Conservation (phyloP, 352 stramenopile genomes). For the Phytophthora sojae region DNA sequence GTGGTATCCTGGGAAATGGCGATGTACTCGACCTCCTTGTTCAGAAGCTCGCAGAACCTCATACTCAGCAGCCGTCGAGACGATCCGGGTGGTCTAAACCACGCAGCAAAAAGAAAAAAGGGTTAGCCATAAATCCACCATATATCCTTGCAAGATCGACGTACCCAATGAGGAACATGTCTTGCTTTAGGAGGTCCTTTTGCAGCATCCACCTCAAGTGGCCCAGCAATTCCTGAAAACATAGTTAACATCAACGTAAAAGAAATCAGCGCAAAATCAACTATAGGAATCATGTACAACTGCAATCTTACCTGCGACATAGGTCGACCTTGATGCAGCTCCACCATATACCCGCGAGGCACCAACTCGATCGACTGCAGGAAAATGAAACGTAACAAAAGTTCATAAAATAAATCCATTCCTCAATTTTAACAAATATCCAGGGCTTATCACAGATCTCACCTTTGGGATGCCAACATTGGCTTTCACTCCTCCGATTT, state of each 20-base stretch:
- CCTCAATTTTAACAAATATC: too few relatives aligned
- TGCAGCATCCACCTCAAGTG: conserved; percentile 91
- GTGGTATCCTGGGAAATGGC: conserved; percentile 95
- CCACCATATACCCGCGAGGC: conserved; percentile 64
- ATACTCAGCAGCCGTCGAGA: conserved; percentile 80
- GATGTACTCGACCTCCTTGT: conserved; percentile 91
- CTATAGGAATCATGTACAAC: neutral
- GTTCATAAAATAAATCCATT: too few relatives aligned
- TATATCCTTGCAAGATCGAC: neutral
- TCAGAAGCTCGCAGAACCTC: conserved; percentile 86
- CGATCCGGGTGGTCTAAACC: conserved; percentile 69
- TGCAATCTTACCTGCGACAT: conserved; percentile 51
- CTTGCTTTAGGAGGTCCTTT: conserved; percentile 83
- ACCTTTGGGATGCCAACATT: conserved; percentile 44
- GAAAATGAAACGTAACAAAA: neutral
- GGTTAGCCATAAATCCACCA: neutral
- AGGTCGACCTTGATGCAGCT: conserved; percentile 35
- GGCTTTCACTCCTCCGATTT: conserved; percentile 68
- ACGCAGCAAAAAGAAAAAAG: neutral
- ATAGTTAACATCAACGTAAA: neutral
- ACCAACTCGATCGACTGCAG: conserved; percentile 57
- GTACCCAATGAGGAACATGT: conserved; percentile 91
- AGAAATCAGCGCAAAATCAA: neutral
- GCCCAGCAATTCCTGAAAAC: conserved; percentile 60
- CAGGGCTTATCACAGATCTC: neutral